phyloP scores from a whole-genome alignment of 768 basidiomycete species.

The Phlegmacium glaucopus region DNA sequence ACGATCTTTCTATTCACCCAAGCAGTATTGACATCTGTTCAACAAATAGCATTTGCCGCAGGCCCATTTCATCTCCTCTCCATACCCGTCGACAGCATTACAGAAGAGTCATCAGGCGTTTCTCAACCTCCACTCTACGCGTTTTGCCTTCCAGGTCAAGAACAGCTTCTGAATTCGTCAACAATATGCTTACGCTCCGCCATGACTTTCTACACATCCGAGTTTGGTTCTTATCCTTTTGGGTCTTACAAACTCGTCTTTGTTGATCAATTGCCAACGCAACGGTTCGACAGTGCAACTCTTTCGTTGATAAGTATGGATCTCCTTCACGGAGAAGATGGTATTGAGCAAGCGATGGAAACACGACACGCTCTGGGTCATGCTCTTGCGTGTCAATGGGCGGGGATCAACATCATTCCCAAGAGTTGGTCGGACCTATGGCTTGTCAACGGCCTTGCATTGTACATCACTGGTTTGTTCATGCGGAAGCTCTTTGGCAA shows the following conservation, averaged over 20 bases:
- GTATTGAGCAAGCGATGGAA: conserved; percentile 92
- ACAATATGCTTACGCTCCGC: conserved; percentile 79
- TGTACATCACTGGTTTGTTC: conserved; percentile 89
- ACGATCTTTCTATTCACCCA: conserved; percentile 93
- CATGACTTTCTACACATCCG: conserved; percentile 88
- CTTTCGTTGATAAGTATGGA: conserved; percentile 78
- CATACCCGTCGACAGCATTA: conserved; percentile 57
- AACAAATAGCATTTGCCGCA: conserved; percentile 94
- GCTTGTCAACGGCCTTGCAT: conserved; percentile 92
- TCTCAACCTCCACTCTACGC: conserved; percentile 80
- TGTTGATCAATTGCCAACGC: conserved; percentile 81
- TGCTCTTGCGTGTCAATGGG: conserved; percentile 93
- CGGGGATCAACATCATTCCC: conserved; percentile 93
- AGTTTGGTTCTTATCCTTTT: conserved; percentile 96
- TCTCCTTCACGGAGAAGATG: conserved; percentile 80
- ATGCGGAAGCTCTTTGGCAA: conserved; percentile 85
- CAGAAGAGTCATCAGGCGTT: conserved; percentile 60
- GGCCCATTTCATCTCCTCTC: conserved; percentile 86
- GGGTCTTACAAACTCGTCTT: conserved; percentile 93
- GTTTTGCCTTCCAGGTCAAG: conserved; percentile 90
- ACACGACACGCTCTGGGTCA: conserved; percentile 84
- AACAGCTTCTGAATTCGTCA: conserved; percentile 64
- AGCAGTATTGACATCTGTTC: conserved; percentile 83
- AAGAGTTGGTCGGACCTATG: conserved; percentile 93
- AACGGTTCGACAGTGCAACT: conserved; percentile 83